Percentiles rank a stretch among this genome's conserved stretches.
These are phyloP conservation scores for Skeletonema tropicum DNA, from an alignment of 108 stramenopile species.

Conservation along the genomic window DNA sequence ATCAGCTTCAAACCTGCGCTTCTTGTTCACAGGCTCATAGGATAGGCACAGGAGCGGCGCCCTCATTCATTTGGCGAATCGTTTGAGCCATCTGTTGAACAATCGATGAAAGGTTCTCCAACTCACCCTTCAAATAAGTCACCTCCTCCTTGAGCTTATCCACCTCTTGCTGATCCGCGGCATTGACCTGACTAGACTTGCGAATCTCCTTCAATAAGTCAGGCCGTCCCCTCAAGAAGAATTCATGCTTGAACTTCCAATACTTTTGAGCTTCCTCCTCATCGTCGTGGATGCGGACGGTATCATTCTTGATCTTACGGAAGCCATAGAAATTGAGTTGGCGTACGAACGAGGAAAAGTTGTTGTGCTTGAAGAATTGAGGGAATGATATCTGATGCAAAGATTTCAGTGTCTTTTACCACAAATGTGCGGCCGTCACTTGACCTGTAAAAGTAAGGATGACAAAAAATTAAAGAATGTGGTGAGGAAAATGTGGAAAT, in stretches of 20 bases:
- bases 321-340: slow-evolving; percentile 96
- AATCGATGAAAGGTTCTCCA: slow-evolving; percentile 51
- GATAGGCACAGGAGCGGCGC: background rate
- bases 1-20: slow-evolving; percentile 38
- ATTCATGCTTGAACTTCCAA: slow-evolving; percentile 85
- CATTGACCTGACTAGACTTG: slow-evolving; percentile 75
- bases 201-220: slow-evolving; percentile 77
- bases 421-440: slow-evolving; percentile 80
- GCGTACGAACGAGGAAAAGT: slow-evolving; percentile 91
- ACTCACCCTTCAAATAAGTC: slow-evolving; percentile 47
- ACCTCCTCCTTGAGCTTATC: slow-evolving; percentile 77
- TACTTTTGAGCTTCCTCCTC: slow-evolving; percentile 61
- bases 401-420: slow-evolving; percentile 76
- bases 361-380: slow-evolving; percentile 95
- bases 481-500: slow-evolving; percentile 5
- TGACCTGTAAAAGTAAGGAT: slow-evolving; percentile 36
- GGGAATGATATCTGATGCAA: slow-evolving; percentile 85
- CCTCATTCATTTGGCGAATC: slow-evolving; percentile 10
- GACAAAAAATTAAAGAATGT: slow-evolving; percentile 12
- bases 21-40: slow-evolving; percentile 39
- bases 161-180: slow-evolving; percentile 75
- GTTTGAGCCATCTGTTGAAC: slow-evolving; percentile 45
- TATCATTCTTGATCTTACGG: slow-evolving; percentile 80
- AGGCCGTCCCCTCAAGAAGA: slow-evolving; percentile 72
- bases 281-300: slow-evolving; percentile 60